Evolutionary conservation across 495 filamentous ascomycete species (phyloP).

Genomic region (Penicillium antarcticum): DNA sequence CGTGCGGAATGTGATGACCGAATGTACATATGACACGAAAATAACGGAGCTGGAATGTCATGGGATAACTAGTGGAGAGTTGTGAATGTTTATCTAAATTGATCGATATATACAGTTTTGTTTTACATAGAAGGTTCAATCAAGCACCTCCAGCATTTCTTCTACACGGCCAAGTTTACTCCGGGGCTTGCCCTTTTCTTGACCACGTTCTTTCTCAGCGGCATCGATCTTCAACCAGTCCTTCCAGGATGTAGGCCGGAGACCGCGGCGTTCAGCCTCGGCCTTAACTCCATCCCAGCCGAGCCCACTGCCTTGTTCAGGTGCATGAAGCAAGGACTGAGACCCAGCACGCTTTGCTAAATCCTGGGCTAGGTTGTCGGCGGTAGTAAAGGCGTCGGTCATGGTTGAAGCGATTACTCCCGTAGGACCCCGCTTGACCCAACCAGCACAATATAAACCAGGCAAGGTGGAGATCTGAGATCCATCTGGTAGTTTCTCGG

Average conservation of each 20-base stretch:
- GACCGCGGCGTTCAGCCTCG: constrained; percentile 48
- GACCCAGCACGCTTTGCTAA: constrained; percentile 43
- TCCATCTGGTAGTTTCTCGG: constrained; percentile 29
- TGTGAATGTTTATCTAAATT: constrained; percentile 8
- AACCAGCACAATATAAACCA: constrained; percentile 90
- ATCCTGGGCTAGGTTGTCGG: constrained; percentile 73
- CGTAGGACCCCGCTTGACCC: constrained; percentile 93
- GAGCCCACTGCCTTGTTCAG: constrained; percentile 38
- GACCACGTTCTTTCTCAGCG: constrained; percentile 67
- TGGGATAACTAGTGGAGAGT: background rate
- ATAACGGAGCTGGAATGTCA: background rate
- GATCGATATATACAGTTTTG: constrained; percentile 3
- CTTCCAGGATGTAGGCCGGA: constrained; percentile 61
- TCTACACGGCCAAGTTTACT: constrained; percentile 76
- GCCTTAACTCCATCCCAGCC: constrained; percentile 76
- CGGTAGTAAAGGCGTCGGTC: constrained; percentile 90
- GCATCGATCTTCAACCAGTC: constrained; percentile 86
- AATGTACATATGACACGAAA: background rate
- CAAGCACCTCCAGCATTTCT: constrained; percentile 72
- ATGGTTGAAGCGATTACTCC: constrained; percentile 96
- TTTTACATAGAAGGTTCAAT: constrained; percentile 11
- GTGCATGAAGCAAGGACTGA: constrained; percentile 46
- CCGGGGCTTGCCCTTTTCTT: constrained; percentile 66
- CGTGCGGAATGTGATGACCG: constrained; percentile 33
- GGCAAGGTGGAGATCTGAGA: constrained; percentile 53